Evolutionary conservation across 768 basidiomycete genomes (phyloP).

Genomic region (Boletus reticuloceps): DNA sequence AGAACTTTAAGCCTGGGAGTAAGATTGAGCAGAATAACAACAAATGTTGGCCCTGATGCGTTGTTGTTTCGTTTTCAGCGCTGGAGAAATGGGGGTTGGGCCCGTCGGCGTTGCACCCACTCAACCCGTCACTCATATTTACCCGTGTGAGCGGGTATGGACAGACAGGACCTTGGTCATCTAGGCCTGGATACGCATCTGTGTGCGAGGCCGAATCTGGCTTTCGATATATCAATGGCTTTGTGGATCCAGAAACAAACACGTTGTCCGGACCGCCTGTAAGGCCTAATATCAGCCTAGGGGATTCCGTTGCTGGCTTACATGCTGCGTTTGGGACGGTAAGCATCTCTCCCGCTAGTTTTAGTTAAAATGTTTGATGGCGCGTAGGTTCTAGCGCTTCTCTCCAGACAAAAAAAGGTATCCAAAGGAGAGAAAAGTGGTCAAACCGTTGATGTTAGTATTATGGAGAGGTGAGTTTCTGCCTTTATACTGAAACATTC

Average conservation of each 20-base stretch:
- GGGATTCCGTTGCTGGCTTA: conserved; percentile 68
- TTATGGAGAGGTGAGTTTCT: conserved; percentile 56
- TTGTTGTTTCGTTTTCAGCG: conserved; percentile 39
- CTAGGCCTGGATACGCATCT: conserved; percentile 68
- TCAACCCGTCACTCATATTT: conserved; percentile 85
- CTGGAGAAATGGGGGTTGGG: conserved; percentile 70
- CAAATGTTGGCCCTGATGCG: not conserved
- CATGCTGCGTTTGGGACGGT: conserved; percentile 76
- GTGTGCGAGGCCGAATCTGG: conserved; percentile 77
- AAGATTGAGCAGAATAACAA: conserved; percentile 13
- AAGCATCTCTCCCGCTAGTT: conserved; percentile 9
- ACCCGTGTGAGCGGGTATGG: conserved; percentile 83
- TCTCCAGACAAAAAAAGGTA: conserved; percentile 41
- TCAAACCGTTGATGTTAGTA: conserved; percentile 71
- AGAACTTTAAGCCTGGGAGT: conserved; percentile 79
- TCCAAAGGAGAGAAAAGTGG: conserved; percentile 34
- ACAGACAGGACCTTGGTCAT: conserved; percentile 72
- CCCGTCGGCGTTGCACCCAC: conserved; percentile 55
- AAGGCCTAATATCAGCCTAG: conserved; percentile 69
- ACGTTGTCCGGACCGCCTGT: conserved; percentile 60
- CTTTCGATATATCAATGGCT: conserved; percentile 71
- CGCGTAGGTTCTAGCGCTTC: conserved; percentile 55
- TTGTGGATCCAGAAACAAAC: conserved; percentile 52
- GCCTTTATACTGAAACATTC: not conserved
- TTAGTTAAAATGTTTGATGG: not conserved